Base-by-base conservation (phyloP, 805 yeast genomes). In the Metschnikowia orientalis region DNA sequence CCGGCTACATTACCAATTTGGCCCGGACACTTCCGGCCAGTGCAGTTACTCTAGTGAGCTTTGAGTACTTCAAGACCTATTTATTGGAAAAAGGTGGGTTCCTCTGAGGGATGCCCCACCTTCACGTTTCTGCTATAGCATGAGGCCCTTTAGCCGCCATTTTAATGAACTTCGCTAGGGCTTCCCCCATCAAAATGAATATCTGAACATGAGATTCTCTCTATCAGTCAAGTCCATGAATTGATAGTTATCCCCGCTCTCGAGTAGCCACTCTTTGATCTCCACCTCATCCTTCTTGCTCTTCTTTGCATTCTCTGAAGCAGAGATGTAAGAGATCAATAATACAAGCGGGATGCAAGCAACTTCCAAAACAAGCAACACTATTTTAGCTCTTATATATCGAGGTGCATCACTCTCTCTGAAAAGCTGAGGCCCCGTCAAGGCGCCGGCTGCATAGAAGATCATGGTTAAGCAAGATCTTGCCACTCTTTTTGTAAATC, bases 11-110 rank as follows among this genome's bases (percentile, higher is more conserved):
- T 1, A 80, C 94, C 13, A 92, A 92, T 53, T 62, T 92, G 50
- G 75, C 86, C 18, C 68, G 98, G 47, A 92, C 98, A 0, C 86
- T 90, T 0, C 98, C 98, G 3, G 89, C 96, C 1, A 77, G 88
- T 47, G 97, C 97, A 1, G 86, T 90, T n/a, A 92, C 98, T 2
- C 67, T 92, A 47, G 88, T 90, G 7, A 84, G 95, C 18, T 92
- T 85, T 57, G 98, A 92, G 53, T 82, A 81, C 54, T 73, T 82
- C 55, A 77, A 77, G 53, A 67, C 71, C 23, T 74, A 73, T 49
- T 62, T 80, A 41, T 47, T 64, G 32, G 61, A 54, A 28, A 43
- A 57, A 15, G 53, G 59, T 30, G 61, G 58, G 5, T 51, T 49
- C 30, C 32, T 39, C 8, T 27, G 25, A 28, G 17, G 11, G 19